Evolutionary conservation across 2,329 filamentous ascomycete species (phyloP), one percentile per base, ranked within the genome.

Genomic region (Fusarium sp.): DNA sequence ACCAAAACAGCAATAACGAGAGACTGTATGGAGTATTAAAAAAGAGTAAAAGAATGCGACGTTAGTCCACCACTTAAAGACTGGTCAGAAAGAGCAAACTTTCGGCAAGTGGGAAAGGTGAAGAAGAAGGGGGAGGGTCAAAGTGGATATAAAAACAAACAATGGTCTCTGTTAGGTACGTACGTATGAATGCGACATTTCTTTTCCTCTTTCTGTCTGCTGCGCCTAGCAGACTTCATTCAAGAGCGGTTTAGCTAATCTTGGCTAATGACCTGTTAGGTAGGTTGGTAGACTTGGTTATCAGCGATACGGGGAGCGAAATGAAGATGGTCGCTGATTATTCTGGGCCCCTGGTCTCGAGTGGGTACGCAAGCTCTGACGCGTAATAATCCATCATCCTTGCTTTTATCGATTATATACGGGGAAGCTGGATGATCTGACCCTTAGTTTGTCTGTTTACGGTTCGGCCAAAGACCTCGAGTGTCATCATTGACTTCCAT

Each of bases 261-360:
- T 27, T 44, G 29, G 54, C 45, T 57, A 29, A 49, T 45, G 9
- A 42, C 10, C 22, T 64, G 60, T 65, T 42, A 40, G 46, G 37
- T 12, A 46, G 27, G 27, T 32, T 27, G 44, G 27, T 42, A 20
- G 34, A 18, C 18, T 45, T 37, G 48, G 52, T 61, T 61, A 66
- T 57, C 54, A 66, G 45, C 24, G 20, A 45, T 54, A 66, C 65
- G 61, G 63, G 40, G 59, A 55, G 55, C 34, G 37, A 66, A 45
- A 66, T 66, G 61, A 66, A 66, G 61, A 66, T 66, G 34, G 59
- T 59, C 59, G 25, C 54, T 42, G 30, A 37, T 55, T 40, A 65
- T 53, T 44, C 61, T 66, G 61, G 63, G 61, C 51, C 62, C 42
- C 18, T 24, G 22, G 62, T 53, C 60, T 4, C 20, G 4, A 16